Evolutionary conservation across 768 basidiomycete species (phyloP).

Genomic region (Lenzites betulinus): DNA sequence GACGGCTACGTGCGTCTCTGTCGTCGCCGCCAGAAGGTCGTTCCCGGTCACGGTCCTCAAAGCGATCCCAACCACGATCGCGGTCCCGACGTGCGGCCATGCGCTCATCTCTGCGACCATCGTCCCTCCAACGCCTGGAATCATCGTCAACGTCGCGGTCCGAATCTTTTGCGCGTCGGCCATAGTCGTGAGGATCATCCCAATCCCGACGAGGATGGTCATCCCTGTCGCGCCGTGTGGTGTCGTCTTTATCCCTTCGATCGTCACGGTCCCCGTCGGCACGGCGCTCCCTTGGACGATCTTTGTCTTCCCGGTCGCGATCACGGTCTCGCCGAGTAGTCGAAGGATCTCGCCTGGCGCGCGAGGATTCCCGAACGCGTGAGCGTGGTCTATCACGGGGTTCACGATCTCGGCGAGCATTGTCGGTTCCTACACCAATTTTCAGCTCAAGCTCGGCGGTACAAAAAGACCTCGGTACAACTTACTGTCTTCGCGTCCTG

Average conservation of each 20-base stretch:
- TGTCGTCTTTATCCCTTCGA: conserved; percentile 38
- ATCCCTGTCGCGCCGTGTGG: conserved; percentile 33
- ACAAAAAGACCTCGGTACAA: neutral
- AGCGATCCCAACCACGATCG: conserved; percentile 43
- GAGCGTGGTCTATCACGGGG: conserved; percentile 68
- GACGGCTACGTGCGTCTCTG: conserved; percentile 65
- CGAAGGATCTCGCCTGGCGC: conserved; percentile 60
- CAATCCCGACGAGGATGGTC: conserved; percentile 28
- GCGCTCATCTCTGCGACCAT: conserved; percentile 79
- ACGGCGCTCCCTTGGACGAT: conserved; percentile 34
- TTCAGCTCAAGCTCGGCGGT: neutral
- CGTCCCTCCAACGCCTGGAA: conserved; percentile 77
- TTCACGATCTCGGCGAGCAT: conserved; percentile 59
- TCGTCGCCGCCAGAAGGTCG: conserved; percentile 52
- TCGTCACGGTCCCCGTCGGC: conserved; percentile 37
- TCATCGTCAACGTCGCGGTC: conserved; percentile 66
- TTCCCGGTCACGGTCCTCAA: conserved; percentile 47
- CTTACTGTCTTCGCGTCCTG: conserved; percentile 66
- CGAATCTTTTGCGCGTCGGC: conserved; percentile 40
- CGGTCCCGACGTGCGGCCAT: conserved; percentile 62
- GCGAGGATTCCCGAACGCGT: conserved; percentile 62
- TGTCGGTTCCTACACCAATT: conserved; percentile 47
- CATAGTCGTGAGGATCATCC: conserved; percentile 36
- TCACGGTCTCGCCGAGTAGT: conserved; percentile 40
- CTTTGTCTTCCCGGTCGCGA: conserved; percentile 27